Percentiles rank a stretch among this genome's conserved stretches.
Evolutionary conservation across 1,139 yeast species (phyloP).

Genomic region (Blastobotrys persicus): DNA sequence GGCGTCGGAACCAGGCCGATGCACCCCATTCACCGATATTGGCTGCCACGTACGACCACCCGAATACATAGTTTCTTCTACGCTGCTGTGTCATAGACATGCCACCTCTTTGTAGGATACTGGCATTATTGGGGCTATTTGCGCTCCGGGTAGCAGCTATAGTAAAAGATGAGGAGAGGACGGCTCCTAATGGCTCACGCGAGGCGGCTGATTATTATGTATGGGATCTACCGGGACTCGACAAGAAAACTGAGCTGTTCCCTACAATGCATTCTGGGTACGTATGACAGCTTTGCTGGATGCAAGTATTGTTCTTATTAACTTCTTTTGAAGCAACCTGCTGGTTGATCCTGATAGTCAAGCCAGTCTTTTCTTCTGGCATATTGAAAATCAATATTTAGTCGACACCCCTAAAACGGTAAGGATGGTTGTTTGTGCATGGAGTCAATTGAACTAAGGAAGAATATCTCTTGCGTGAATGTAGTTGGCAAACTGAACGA

Average conservation of each 20-base stretch:
- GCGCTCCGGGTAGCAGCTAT: constrained; percentile 7
- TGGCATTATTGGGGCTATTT: constrained; percentile 5
- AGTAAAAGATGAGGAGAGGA: not conserved
- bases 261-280: constrained; percentile 46
- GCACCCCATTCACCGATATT: not conserved
- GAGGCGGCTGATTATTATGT: constrained; percentile 39
- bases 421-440: constrained; percentile 22
- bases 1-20: not conserved
- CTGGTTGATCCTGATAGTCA: constrained; percentile 52
- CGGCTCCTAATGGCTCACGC: not conserved
- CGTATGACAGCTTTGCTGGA: constrained; percentile 15
- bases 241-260: constrained; percentile 24
- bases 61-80: not conserved
- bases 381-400: constrained; percentile 34
- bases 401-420: constrained; percentile 33
- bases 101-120: not conserved
- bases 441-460: too few relatives aligned
- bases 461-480: too few relatives aligned
- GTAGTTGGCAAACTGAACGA: too few relatives aligned
- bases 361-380: constrained; percentile 80
- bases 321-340: constrained; percentile 48
- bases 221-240: constrained; percentile 37
- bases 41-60: not conserved
- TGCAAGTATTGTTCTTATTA: not conserved
- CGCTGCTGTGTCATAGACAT: not conserved